A percentile compares a stretch with the other conserved stretches of the same genome.
These are phyloP conservation scores for Phytopythium boreale DNA, from an alignment of 352 stramenopile genomes.

Conservation along the genomic window DNA sequence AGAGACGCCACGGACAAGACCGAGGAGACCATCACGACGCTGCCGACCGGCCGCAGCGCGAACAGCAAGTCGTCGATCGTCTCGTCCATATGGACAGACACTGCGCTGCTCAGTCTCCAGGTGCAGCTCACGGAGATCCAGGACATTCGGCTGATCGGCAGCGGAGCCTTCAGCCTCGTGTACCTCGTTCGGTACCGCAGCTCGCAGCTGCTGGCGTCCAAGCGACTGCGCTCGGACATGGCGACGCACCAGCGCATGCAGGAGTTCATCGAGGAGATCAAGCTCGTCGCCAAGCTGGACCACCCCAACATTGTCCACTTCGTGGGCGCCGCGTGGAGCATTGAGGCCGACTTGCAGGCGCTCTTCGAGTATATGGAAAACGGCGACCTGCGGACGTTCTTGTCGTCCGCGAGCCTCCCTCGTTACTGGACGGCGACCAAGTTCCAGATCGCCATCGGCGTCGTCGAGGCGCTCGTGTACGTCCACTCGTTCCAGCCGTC, in stretches of 20 bases:
- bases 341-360: conserved; percentile 47
- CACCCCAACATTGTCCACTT: conserved; percentile 46
- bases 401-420: conserved; percentile 15
- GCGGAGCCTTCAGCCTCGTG: conserved; percentile 27
- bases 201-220: conserved; percentile 31
- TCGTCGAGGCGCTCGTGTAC: conserved; percentile 64
- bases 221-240: conserved; percentile 24
- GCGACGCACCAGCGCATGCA: conserved; percentile 18
- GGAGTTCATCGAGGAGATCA: conserved; percentile 54
- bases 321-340: conserved; percentile 55
- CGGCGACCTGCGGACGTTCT: conserved; percentile 39
- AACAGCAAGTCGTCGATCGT: conserved; percentile 17
- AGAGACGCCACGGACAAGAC: conserved; percentile 5
- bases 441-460: conserved; percentile 47
- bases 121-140: conserved; percentile 39
- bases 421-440: conserved; percentile 19
- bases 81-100: conserved; percentile 21
- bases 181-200: conserved; percentile 39
- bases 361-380: conserved; percentile 68
- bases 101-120: conserved; percentile 31
- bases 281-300: conserved; percentile 40
- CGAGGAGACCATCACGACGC: conserved; percentile 11
- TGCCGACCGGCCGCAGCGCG: conserved; percentile 13
- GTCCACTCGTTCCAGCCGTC: conserved; percentile 62
- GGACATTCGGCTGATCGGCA: conserved; percentile 30